Conservation (phyloP, 2,329 filamentous ascomycete genomes). For the Fusarium falciforme region DNA sequence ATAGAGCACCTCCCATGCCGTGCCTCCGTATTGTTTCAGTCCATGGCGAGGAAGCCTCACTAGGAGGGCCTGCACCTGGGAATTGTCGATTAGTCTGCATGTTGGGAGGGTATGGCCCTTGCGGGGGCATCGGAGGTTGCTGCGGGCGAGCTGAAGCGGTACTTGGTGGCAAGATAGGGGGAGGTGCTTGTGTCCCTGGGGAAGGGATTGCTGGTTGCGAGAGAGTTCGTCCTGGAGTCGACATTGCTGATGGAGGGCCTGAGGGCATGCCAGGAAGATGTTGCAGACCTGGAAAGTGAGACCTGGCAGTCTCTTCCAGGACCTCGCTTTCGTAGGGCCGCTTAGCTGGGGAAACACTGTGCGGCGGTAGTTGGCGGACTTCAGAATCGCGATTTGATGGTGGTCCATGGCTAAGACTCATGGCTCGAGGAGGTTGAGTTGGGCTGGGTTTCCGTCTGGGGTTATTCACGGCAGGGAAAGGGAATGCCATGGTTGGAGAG, state of each 20-base stretch:
- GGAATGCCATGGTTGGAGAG: slow-evolving; percentile 47
- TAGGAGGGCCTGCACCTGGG: slow-evolving; percentile 30
- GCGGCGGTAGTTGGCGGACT: slow-evolving; percentile 31
- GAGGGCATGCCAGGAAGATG: slow-evolving; percentile 41
- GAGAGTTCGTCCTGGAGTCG: slow-evolving; percentile 48
- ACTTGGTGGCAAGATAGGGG: slow-evolving; percentile 34
- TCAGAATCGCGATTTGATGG: slow-evolving; percentile 39
- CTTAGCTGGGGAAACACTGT: slow-evolving; percentile 45
- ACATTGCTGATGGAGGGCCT: slow-evolving; percentile 32
- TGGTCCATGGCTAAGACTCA: slow-evolving; percentile 44
- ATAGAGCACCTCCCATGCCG: slow-evolving; percentile 40
- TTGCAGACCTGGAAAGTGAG: slow-evolving; percentile 41
- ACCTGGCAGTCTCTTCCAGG: slow-evolving; percentile 41
- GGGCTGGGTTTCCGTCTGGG: slow-evolving; percentile 49
- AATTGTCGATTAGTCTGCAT: slow-evolving; percentile 36
- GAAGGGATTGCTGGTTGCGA: slow-evolving; percentile 50
- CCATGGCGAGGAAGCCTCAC: slow-evolving; percentile 46
- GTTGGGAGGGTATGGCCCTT: slow-evolving; percentile 36
- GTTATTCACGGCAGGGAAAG: slow-evolving; percentile 46
- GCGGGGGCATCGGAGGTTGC: slow-evolving; percentile 28
- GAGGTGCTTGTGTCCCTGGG: slow-evolving; percentile 41
- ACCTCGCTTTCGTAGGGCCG: slow-evolving; percentile 47
- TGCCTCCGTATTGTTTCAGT: slow-evolving; percentile 49
- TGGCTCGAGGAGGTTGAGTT: slow-evolving; percentile 42
- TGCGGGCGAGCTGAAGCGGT: slow-evolving; percentile 34